phyloP scores from a whole-genome alignment of 2,329 filamentous ascomycete species.

The Fusarium heterosporum region DNA sequence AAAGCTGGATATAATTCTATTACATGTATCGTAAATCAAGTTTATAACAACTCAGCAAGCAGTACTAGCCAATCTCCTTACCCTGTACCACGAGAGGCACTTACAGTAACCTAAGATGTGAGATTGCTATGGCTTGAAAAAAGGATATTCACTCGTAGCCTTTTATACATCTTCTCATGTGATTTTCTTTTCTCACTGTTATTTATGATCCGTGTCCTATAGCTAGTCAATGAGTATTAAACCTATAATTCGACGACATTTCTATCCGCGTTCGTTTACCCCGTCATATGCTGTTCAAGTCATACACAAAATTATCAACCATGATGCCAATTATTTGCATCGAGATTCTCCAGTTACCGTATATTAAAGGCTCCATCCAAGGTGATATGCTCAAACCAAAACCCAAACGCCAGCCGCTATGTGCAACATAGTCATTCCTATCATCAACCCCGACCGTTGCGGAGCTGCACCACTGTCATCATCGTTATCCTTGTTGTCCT shows the following conservation, averaged over 20 bases:
- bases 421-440: slow-evolving; percentile 47
- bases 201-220: too few relatives aligned
- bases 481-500: slow-evolving; percentile 40
- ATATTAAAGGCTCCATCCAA: slow-evolving; percentile 2
- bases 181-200: too few relatives aligned
- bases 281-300: not conserved
- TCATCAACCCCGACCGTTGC: slow-evolving; percentile 28
- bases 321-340: slow-evolving; percentile 1
- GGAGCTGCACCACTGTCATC: slow-evolving; percentile 40
- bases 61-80: too few relatives aligned
- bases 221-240: too few relatives aligned
- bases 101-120: too few relatives aligned
- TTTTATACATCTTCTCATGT: too few relatives aligned
- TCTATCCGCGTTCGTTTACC: not conserved
- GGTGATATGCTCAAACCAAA: slow-evolving; percentile 44
- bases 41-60: too few relatives aligned
- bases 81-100: too few relatives aligned
- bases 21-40: too few relatives aligned
- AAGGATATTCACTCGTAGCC: too few relatives aligned
- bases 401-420: slow-evolving; percentile 57
- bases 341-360: not conserved
- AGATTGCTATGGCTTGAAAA: too few relatives aligned
- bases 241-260: not conserved
- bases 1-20: too few relatives aligned
- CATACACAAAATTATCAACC: not conserved